Conservation (phyloP, 1,139 yeast genomes). For the Wickerhamomyces sp. region DNA sequence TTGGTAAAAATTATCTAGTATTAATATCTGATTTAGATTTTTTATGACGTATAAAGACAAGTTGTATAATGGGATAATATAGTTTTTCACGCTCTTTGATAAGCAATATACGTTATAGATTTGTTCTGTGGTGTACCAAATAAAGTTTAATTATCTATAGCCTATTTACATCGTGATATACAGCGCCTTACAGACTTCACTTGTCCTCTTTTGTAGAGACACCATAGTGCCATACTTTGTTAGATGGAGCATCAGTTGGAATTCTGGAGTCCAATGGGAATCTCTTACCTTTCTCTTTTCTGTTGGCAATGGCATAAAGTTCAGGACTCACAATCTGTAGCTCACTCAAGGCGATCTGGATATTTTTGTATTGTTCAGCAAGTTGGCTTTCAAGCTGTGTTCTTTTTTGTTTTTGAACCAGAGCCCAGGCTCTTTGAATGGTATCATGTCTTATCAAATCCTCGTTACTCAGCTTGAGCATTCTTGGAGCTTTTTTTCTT, state of each 20-base stretch:
- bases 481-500: slow-evolving; percentile 79
- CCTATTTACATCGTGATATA: no score
- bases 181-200: no score
- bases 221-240: slow-evolving; percentile 72
- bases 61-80: no score
- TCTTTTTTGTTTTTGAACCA: slow-evolving; percentile 48
- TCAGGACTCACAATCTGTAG: slow-evolving; percentile 39
- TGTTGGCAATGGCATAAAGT: slow-evolving; percentile 31
- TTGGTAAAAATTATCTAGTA: no score
- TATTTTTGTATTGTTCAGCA: slow-evolving; percentile 58
- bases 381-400: slow-evolving; percentile 42
- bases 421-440: slow-evolving; percentile 79
- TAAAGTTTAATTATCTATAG: no score
- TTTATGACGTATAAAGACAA: no score
- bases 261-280: slow-evolving; percentile 78
- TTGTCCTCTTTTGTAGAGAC: slow-evolving; percentile 6
- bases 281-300: slow-evolving; percentile 32
- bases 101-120: no score
- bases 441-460: slow-evolving; percentile 83
- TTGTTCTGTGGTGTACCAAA: no score
- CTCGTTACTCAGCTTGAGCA: slow-evolving; percentile 70
- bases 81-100: no score
- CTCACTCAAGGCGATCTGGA: slow-evolving; percentile 69
- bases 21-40: no score
- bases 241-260: slow-evolving; percentile 92